phyloP scores from a whole-genome alignment of 2,329 filamentous ascomycete species.

The Aspergillus unguis region DNA sequence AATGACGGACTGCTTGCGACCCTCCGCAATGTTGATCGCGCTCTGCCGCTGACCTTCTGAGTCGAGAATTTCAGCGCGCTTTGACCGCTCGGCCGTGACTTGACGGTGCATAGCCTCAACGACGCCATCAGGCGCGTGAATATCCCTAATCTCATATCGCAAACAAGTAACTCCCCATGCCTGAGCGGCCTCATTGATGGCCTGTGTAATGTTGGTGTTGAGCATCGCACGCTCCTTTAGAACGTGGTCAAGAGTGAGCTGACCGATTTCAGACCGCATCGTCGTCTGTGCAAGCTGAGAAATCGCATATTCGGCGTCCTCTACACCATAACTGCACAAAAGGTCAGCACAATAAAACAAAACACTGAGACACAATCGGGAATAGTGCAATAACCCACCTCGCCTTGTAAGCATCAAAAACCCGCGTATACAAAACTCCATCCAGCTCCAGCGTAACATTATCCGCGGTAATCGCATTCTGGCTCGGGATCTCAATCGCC shows the following conservation, averaged over 20 bases:
- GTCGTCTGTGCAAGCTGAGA: slow-evolving; percentile 97
- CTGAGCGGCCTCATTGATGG: slow-evolving; percentile 95
- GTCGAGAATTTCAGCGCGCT: slow-evolving; percentile 95
- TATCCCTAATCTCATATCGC: slow-evolving; percentile 96
- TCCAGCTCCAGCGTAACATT: slow-evolving; percentile 97
- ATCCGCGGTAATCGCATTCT: slow-evolving; percentile 97
- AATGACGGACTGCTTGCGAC: slow-evolving; percentile 94
- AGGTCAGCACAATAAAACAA: not conserved
- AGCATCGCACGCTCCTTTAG: slow-evolving; percentile 94
- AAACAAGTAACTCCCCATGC: slow-evolving; percentile 96
- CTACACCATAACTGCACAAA: slow-evolving; percentile 77
- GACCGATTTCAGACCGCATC: slow-evolving; percentile 97
- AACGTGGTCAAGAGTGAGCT: slow-evolving; percentile 93
- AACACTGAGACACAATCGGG: not conserved
- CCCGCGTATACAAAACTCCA: slow-evolving; percentile 89
- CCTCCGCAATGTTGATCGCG: slow-evolving; percentile 98
- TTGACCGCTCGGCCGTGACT: slow-evolving; percentile 94
- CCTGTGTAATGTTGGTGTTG: slow-evolving; percentile 97
- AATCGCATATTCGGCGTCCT: slow-evolving; percentile 98
- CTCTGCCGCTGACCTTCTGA: slow-evolving; percentile 95
- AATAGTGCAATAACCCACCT: slow-evolving; percentile 54
- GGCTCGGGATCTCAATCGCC: slow-evolving; percentile 93
- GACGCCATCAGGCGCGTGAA: slow-evolving; percentile 89
- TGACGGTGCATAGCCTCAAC: slow-evolving; percentile 98
- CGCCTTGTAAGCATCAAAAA: slow-evolving; percentile 97